phyloP scores from a whole-genome alignment of 208 protist genomes.

The Leishmania gerbilli region DNA sequence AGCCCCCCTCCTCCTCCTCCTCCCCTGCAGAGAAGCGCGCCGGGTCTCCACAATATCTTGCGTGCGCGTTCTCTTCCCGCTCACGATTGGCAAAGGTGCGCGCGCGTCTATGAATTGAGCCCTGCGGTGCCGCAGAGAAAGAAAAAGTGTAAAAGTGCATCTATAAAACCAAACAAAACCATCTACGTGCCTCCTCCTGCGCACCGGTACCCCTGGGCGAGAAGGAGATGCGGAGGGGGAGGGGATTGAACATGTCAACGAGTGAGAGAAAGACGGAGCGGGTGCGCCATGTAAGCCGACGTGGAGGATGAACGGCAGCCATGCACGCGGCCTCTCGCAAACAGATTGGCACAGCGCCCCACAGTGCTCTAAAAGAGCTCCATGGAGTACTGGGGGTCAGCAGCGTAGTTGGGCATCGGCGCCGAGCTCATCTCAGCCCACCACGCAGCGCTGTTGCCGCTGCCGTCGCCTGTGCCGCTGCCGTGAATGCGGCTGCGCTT shows the following conservation, averaged over 20 bases:
- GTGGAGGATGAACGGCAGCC: too few species aligned
- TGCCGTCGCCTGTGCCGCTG: slow-evolving; percentile 35
- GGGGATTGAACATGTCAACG: neutral
- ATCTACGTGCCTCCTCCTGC: neutral
- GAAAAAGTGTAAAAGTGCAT: slow-evolving; percentile 10
- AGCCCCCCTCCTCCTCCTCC: neutral
- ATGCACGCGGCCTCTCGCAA: neutral
- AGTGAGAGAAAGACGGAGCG: neutral
- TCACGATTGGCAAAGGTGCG: neutral
- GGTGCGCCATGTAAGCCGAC: neutral
- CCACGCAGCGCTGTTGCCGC: slow-evolving; percentile 60
- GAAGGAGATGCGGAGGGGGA: neutral
- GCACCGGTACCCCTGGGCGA: neutral
- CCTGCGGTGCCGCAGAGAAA: neutral
- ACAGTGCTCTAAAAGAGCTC: slow-evolving; percentile 72
- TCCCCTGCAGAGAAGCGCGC: neutral
- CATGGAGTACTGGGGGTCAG: slow-evolving; percentile 91
- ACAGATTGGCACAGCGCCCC: neutral
- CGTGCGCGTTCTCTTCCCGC: neutral
- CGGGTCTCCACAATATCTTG: neutral
- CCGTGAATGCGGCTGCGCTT: slow-evolving; percentile 43
- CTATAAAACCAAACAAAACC: slow-evolving; percentile 7
- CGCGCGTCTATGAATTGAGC: slow-evolving; percentile 9
- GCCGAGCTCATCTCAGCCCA: slow-evolving; percentile 85
- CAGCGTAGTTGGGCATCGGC: slow-evolving; percentile 78